Base-by-base conservation (phyloP, 345 rosid species). In the Eucalyptus brandiana region DNA sequence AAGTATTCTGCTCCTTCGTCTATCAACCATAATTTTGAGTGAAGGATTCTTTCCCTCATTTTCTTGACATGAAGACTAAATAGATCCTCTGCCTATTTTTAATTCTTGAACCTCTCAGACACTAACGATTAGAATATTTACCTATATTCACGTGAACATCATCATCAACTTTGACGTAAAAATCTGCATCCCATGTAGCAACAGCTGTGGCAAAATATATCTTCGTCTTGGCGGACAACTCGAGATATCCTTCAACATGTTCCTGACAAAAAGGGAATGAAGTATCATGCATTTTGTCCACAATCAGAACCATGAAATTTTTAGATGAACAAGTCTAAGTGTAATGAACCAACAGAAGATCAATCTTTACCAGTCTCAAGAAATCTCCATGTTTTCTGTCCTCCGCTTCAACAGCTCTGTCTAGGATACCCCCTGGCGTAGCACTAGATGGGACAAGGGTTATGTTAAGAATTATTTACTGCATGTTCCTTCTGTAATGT, bases 61-160 rank as follows among this genome's bases (percentile, higher is more conserved):
- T 76, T 76, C 85, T 76, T 40, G 5, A 21, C 47, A 76, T 32
- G 62, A 53, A 32, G 65, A 19, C 62, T 56, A n/a, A 86, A 86
- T 19, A 50, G 23, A 40, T 51, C 45, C 30, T n/a, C 62, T 50
- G 87, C 45, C 87, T 40, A 51, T 86, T 12, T 8, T 86, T 86
- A 86, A 17, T 76, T 12, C 14, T 40, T 76, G 47, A 76, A 21
- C 47, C 45, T 40, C 47, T 40, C 85, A 21, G 30, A 67, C 18
- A 12, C 34, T n/a, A 32, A 87, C 1, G 8, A 81, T 56, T 30
- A 12, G 24, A 44, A 16, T 24, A 49, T 88, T 65, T 92, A 95
- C 99, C 99, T 89, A 98, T 96, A 92, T 98, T 98, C 92, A 98
- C 99, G 90, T 98, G 99, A 91, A 98, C 99, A 92, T 98, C 99